phyloP scores from a whole-genome alignment of 75 land plant genomes.

The Azolla pinnata region DNA sequence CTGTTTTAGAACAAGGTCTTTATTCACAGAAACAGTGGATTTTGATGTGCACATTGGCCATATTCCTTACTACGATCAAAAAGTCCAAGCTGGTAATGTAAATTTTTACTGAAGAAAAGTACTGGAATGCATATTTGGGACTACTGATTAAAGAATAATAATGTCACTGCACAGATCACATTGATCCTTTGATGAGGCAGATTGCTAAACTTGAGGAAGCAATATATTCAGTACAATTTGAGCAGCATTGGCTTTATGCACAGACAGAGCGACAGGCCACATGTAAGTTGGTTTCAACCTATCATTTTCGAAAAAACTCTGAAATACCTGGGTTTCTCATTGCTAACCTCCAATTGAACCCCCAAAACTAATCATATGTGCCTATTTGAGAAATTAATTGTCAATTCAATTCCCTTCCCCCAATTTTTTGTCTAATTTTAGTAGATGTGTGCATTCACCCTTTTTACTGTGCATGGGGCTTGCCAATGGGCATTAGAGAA shows the following conservation, averaged over 20 bases:
- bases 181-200: constrained; percentile 63
- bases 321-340: too few species aligned
- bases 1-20: constrained; percentile 75
- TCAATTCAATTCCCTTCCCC: too few species aligned
- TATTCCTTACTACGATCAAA: constrained; percentile 47
- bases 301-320: too few species aligned
- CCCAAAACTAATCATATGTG: too few species aligned
- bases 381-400: too few species aligned
- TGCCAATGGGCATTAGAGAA: too few species aligned
- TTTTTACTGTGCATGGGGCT: too few species aligned
- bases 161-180: constrained; percentile 86
- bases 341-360: too few species aligned
- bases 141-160: too few species aligned
- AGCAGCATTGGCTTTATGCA: constrained; percentile 87
- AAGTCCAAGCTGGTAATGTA: constrained; percentile 69
- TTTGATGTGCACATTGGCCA: constrained; percentile 75
- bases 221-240: constrained; percentile 74
- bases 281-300: constrained; percentile 37
- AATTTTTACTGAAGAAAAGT: not conserved
- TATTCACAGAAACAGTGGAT: constrained; percentile 71
- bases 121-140: not conserved
- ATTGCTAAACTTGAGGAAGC: constrained; percentile 69
- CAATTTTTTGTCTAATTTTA: too few species aligned
- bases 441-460: too few species aligned
- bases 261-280: constrained; percentile 75